Base-by-base conservation (phyloP, 2,329 filamentous ascomycete genomes). In the Cercospora nicotianae region DNA sequence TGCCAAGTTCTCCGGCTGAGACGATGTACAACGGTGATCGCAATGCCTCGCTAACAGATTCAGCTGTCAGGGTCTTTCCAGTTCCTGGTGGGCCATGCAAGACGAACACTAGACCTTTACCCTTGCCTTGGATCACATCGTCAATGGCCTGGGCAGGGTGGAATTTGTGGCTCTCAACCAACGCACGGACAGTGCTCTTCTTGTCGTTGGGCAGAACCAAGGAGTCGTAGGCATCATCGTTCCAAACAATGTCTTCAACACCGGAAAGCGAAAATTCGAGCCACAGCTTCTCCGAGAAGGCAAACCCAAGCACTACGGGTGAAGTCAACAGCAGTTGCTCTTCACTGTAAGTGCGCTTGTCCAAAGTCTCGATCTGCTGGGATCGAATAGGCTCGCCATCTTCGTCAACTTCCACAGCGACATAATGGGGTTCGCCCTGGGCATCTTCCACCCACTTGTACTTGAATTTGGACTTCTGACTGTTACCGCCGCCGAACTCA, bases 241-340 rank as follows among this genome's bases (percentile, higher is more conserved):
- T 94, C 91, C 91, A 97, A 39, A 89, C 85, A 69, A 97, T 94
- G 3, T 96, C 91, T 55, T 87, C 86, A 69, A 97, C 86, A 0
- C 90, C 89, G 0, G 90, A 91, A 20, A 97, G 89, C 0, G 89
- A 89, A 74, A 97, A 93, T 77, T 97, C 92, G 0, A 96, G 86
- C 94, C 93, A 97, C 9, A 92, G 83, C 80, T 96, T 97, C 79
- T 96, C 92, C 0, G 87, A 88, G 77, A 97, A 96, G 0, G 92
- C 88, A 74, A 96, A 97, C 0, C 93, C 94, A 1, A 96, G 85
- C 0, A 96, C 91, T 0, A 96, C 89, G 0, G 93, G 91, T 1
- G 91, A 94, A 1, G 93, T 89, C 60, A 96, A 90, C 5, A 97
- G 83, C 26, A 95, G 90, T 72, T 97, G 91, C 69, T 96, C 92